A percentile compares a stretch with the other conserved stretches of the same genome.
These are phyloP conservation scores for Naganishia vishniacii DNA, from an alignment of 768 basidiomycete genomes.

Conservation along the genomic window DNA sequence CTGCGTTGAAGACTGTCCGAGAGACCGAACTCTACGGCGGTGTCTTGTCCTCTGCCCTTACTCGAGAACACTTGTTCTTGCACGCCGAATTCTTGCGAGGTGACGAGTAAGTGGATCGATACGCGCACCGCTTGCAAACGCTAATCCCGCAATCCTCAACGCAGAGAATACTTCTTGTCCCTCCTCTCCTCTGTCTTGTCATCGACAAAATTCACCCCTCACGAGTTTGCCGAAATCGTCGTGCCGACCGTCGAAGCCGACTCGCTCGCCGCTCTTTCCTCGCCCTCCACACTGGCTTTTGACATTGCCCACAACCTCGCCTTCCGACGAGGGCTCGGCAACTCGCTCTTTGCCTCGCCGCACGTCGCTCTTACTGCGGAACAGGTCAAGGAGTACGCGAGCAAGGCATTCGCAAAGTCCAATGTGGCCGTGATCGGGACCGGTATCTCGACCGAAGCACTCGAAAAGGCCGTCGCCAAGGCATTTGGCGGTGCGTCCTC, in stretches of 20 bases:
- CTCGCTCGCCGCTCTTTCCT: constrained; percentile 56
- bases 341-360: constrained; percentile 76
- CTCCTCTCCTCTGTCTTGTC: constrained; percentile 77
- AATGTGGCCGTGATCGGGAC: constrained; percentile 83
- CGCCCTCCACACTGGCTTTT: constrained; percentile 66
- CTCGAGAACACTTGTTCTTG: constrained; percentile 83
- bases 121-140: too few species aligned
- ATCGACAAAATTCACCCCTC: constrained; percentile 61
- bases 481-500: constrained; percentile 58
- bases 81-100: constrained; percentile 92
- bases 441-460: constrained; percentile 66
- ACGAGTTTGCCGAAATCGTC: constrained; percentile 54
- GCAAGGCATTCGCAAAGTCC: constrained; percentile 65
- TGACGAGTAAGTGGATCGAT: constrained; percentile 96
- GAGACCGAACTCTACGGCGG: constrained; percentile 93
- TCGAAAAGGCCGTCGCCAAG: constrained; percentile 66
- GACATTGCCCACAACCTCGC: constrained; percentile 84
- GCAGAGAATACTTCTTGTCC: constrained; percentile 81
- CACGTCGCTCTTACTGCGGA: constrained; percentile 54
- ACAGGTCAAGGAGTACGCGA: constrained; percentile 68
- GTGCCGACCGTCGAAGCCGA: constrained; percentile 66
- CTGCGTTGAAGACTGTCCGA: constrained; percentile 80
- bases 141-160: too few species aligned
- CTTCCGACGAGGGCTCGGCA: constrained; percentile 89
- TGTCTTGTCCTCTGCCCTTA: constrained; percentile 73